Base-by-base conservation (phyloP, 305 asterid species). In the Fraxinus platypoda region DNA sequence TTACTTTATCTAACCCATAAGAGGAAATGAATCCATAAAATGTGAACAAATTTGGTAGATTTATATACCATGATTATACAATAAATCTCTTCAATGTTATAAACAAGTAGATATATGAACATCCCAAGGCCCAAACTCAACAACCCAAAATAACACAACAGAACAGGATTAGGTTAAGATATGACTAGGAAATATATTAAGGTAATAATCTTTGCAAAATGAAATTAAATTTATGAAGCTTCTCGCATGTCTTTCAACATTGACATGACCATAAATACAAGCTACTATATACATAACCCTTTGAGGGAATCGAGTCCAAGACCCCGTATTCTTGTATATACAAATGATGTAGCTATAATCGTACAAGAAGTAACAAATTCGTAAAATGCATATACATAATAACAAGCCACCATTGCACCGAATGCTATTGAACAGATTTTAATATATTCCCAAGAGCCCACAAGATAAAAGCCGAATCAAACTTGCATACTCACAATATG, bases 401-500 rank as follows among this genome's bases (percentile, higher is more conserved):
- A 73, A 81, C 80, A 76, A 38, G 71, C 64, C 30, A 82, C 76
- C 59, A 49, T 78, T 79, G 68, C 79, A 82, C 54, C 8, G 28
- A 75, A 77, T 78, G 68, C 41, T 34, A 31, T 59, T 74, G 54
- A 75, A 71, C 87, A 72, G 64, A 78, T 78, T 52, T 68, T 49
- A 37, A 80, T 84, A 79, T 71, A 84, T 78, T 54, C 76, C 34
- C 66, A 33, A 37, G 75, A 49, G 62, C 76, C 87, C 77, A 79
- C 78, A 71, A 80, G 85, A 80, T 84, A 76, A 78, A 81, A 70
- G 80, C 82, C 70, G 74, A 38, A 59, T 75, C 86, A 38, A 84
- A 80, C 83, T 70, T 82, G 33, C 83, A 72, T 30, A 31, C 85
- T 89, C 87, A 89, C 90, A 89, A 78, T 85, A 89, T 84, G 80